These are phyloP conservation scores for Vachellia pachyceras DNA, from an alignment of 306 rosid genomes.

Conservation along the genomic window DNA sequence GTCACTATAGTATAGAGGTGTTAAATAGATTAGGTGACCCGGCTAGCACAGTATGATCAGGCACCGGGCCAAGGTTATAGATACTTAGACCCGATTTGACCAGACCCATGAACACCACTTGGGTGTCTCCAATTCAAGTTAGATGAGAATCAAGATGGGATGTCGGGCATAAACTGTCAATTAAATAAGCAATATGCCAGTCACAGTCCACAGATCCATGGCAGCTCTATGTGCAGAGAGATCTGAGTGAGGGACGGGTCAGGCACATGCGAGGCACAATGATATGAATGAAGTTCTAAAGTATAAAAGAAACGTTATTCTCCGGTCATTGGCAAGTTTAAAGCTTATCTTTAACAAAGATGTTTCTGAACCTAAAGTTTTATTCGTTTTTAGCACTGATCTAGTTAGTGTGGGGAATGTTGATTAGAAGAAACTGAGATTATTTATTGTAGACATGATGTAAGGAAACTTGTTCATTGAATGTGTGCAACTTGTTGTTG, in stretches of 20 bases:
- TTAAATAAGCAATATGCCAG: neutral
- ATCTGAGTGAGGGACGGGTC: neutral
- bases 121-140: neutral
- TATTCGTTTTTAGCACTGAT: neutral
- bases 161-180: neutral
- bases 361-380: neutral
- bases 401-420: neutral
- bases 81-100: neutral
- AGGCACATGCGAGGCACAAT: constrained; percentile 1
- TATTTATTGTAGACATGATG: neutral
- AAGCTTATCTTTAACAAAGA: neutral
- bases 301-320: neutral
- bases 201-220: neutral
- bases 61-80: too few relatives aligned
- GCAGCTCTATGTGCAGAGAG: neutral
- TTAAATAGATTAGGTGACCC: too few relatives aligned
- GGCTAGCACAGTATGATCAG: neutral
- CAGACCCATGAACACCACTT: neutral
- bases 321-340: neutral
- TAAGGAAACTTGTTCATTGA: neutral
- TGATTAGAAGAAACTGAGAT: neutral
- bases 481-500: neutral
- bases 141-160: neutral
- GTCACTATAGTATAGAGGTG: neutral
- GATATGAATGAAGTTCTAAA: neutral